Base-by-base conservation (phyloP, 305 asterid species). In the Fraxinus latifolia region DNA sequence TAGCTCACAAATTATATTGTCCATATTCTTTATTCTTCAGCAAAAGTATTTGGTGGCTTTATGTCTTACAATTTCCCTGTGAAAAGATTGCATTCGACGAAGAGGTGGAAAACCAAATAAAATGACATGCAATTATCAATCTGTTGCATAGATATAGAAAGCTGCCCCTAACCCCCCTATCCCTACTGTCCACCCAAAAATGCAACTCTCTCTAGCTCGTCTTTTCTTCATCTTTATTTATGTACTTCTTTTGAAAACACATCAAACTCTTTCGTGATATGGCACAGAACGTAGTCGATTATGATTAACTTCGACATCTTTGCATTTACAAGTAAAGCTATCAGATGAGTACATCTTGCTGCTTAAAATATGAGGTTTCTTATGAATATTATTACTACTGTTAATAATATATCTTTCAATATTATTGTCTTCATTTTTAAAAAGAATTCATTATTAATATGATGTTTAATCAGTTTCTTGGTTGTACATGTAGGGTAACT, bases 401-500 rank as follows among this genome's bases (percentile, higher is more conserved):
- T 31, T 70, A 27, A 15, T 70, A 25, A 65, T 5, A 50, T 75
- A 50, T 60, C 31, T 19, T 70, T 15, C 77, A 34, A n/a, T 76
- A 58, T 80, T 70, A 19, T 7, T 71, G 36, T 23, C 37, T 3
- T 67, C 14, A 58, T 74, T 39, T 70, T 42, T 23, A 74, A 60
- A 42, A 53, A 32, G 32, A 25, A 8, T 37, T 29, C 27, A 5
- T 65, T 6, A 53, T 53, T 27, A 31, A 55, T 78, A 23, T 82
- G 73, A n/a, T 33, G 58, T 77, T 77, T 7, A 85, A 80, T 55
- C 44, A 60, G 60, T 79, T 4, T 84, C 76, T 76, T 81, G 74
- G 79, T 84, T 83, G 82, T 87, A 84, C 58, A 25, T 85, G 53
- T 90, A 95, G 99, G 99, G 99, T 21, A 95, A 94, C 89, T 83